Conservation (phyloP, 2,329 filamentous ascomycete genomes). For the Pseudodiploospora longispora region DNA sequence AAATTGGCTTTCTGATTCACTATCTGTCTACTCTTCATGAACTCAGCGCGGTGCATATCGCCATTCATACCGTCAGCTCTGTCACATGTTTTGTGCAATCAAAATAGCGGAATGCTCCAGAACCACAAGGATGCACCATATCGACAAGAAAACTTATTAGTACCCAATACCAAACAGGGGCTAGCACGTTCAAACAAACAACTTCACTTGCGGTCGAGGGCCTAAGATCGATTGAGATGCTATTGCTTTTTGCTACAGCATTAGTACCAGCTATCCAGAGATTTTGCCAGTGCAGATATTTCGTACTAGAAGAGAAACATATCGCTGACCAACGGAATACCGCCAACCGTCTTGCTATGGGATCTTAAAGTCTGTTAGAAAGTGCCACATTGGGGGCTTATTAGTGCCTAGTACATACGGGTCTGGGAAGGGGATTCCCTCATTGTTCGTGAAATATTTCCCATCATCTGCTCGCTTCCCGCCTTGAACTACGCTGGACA, state of each 20-base stretch:
- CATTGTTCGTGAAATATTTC: constrained; percentile 5
- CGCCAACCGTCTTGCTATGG: not conserved
- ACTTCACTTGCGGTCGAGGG: not conserved
- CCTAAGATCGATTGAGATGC: not conserved
- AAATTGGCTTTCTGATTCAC: constrained; percentile 32
- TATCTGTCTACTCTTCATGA: not conserved
- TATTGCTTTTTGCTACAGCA: too few species aligned
- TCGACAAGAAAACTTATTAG: not conserved
- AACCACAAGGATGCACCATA: constrained; percentile 2
- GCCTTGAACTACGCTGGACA: not conserved
- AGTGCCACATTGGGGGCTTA: not conserved
- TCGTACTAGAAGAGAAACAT: not conserved
- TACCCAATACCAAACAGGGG: too few species aligned
- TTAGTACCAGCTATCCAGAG: too few species aligned
- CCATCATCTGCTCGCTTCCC: constrained; percentile 3
- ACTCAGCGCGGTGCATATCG: too few species aligned
- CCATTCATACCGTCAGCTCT: not conserved
- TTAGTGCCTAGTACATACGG: not conserved
- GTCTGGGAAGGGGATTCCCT: constrained; percentile 5
- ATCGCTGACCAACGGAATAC: constrained; percentile 1
- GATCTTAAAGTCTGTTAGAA: not conserved
- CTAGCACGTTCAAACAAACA: not conserved
- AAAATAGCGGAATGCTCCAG: constrained; percentile 2
- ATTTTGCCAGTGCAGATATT: too few species aligned
- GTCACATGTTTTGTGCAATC: constrained; percentile 2